A percentile compares a stretch with the other conserved stretches of the same genome.
Evolutionary conservation across 495 filamentous ascomycete genomes (phyloP).

Genomic region (Tuber aestivum): DNA sequence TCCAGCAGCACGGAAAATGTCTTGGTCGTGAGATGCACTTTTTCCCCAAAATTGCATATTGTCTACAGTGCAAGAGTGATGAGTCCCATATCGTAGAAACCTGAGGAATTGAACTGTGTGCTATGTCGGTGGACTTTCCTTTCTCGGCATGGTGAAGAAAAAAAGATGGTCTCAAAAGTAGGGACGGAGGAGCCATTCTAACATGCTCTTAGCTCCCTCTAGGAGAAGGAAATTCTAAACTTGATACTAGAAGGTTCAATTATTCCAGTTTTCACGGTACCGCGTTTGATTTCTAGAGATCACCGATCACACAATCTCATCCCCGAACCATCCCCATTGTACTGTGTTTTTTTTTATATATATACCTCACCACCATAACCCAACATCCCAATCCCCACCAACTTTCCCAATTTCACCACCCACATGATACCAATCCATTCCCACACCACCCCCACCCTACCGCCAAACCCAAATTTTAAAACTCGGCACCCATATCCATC

Average conservation of each 20-base stretch:
- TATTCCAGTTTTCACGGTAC: too few species aligned
- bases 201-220: too few species aligned
- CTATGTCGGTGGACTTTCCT: too few species aligned
- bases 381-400: neutral
- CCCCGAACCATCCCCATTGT: neutral
- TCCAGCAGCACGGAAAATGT: neutral
- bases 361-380: neutral
- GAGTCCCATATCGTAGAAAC: neutral
- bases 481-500: conserved; percentile 20
- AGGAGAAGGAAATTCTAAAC: too few species aligned
- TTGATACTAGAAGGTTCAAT: too few species aligned
- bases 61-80: neutral
- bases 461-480: conserved; percentile 19
- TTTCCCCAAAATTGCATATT: neutral
- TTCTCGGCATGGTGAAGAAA: too few species aligned
- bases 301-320: neutral
- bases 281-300: neutral
- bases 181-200: too few species aligned
- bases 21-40: neutral
- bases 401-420: too few species aligned
- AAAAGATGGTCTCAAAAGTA: too few species aligned
- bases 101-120: too few species aligned
- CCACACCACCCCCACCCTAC: neutral
- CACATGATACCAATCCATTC: too few species aligned
- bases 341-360: too few species aligned